Conservation (phyloP, 176 grass and related monocot genomes). For the Chloris gayana region DNA sequence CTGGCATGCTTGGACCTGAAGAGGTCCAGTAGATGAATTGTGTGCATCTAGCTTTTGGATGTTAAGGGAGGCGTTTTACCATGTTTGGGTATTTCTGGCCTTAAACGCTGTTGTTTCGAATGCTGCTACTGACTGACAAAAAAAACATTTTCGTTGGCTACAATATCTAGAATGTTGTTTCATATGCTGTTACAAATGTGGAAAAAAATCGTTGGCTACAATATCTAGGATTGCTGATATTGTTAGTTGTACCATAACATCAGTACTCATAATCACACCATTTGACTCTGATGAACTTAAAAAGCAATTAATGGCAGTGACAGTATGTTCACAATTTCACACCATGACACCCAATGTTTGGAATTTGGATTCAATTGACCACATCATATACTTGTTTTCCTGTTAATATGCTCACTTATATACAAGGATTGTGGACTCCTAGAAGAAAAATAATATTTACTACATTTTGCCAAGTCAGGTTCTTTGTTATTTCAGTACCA, state of each 20-base stretch:
- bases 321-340: neutral
- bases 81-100: neutral
- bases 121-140: conserved; percentile 11
- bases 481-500: neutral
- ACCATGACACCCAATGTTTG: conserved; percentile 12
- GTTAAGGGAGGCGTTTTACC: neutral
- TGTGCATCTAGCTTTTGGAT: conserved; percentile 16
- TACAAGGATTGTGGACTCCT: conserved; percentile 10
- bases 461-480: conserved; percentile 9
- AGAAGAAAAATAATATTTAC: conserved; percentile 12
- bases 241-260: neutral
- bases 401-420: conserved; percentile 2
- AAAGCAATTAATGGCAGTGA: conserved; percentile 1
- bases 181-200: conserved; percentile 4
- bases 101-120: neutral
- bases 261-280: neutral
- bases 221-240: neutral
- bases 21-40: neutral
- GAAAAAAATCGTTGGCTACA: neutral
- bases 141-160: conserved; percentile 12
- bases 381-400: conserved; percentile 11
- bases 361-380: conserved; percentile 8
- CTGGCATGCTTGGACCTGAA: conserved; percentile 15
- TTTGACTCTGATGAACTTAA: neutral
- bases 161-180: neutral